Conservation (phyloP, 768 basidiomycete genomes). For the Serendipita sp. region DNA sequence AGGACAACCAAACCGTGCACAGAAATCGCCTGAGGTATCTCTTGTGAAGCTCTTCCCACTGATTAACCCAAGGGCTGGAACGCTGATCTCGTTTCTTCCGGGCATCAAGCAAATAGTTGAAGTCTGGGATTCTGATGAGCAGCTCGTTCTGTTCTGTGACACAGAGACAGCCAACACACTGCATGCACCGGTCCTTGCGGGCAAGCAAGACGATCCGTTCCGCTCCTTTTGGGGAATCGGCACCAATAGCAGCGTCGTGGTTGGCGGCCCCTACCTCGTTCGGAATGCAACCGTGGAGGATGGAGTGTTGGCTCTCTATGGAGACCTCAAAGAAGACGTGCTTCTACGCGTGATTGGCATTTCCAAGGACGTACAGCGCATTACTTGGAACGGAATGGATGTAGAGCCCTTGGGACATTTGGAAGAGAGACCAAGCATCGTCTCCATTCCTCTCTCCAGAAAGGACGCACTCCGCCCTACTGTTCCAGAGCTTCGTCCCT, state of each 20-base stretch:
- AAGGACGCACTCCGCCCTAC: conserved; percentile 20
- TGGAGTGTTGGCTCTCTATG: conserved; percentile 36
- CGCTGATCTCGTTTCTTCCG: conserved; percentile 37
- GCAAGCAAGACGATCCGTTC: conserved; percentile 22
- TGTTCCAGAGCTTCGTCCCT: conserved; percentile 39
- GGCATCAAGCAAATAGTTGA: conserved; percentile 46
- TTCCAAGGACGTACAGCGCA: conserved; percentile 25
- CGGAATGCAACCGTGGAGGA: conserved; percentile 25
- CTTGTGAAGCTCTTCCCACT: not conserved
- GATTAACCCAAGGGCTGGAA: conserved; percentile 16
- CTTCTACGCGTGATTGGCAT: conserved; percentile 51
- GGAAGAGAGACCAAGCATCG: not conserved
- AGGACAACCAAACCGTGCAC: conserved; percentile 16
- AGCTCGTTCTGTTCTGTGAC: conserved; percentile 56
- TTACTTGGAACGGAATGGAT: conserved; percentile 58
- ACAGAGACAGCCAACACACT: conserved; percentile 50
- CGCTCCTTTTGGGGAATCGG: conserved; percentile 59
- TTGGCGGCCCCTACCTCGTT: conserved; percentile 33
- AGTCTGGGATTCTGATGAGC: conserved; percentile 47
- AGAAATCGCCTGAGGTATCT: not conserved
- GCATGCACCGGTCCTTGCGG: conserved; percentile 53
- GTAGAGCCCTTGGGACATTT: conserved; percentile 28
- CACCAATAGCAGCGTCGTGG: conserved; percentile 48
- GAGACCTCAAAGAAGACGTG: conserved; percentile 49
- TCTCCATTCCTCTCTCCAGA: conserved; percentile 11